Base-by-base conservation (phyloP, 305 asterid genomes). In the Solanum hybrid region DNA sequence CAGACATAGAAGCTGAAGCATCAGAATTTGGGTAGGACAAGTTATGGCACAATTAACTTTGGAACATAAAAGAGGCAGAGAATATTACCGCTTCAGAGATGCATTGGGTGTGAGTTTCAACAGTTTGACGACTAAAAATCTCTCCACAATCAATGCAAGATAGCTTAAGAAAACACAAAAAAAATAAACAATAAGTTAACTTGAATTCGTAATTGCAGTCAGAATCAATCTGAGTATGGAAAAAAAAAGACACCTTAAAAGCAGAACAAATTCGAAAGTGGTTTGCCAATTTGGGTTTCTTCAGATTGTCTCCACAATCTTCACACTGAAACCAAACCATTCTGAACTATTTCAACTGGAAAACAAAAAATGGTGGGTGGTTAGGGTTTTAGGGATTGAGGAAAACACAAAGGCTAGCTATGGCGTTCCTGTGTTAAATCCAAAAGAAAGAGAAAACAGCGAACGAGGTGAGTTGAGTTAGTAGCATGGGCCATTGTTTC, bases 281-380 rank as follows among this genome's bases (percentile, higher is more conserved):
- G 86, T 89, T 91, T 31, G 98, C 95, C 87, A 97, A 96, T 94
- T 97, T 97, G 34, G 99, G 98, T 88, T 97, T 97, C 94, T 97
- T 96, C 26, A 97, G 94, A 89, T 97, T 94, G 93, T 95, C 99
- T 29, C 99, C 99, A 72, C 98, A 64, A 64, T 9, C 99, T 92
- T 97, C 99, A 89, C 99, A 97, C 94, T 96, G 99, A 94, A 97
- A 97, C 99, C 99, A 97, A 91, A 97, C 99, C 99, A 97, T 94
- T 66, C 88, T 79, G 8, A 72, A 12, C 16, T 27, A 72, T 27
- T 75, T 75, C 24, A 75, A 75, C 24, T 22, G 79, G 2, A 75
- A 69, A 71, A 26, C 16, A 26, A 71, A 71, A 71, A 76, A 16
- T 32, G 26, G 16, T 35, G 31, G 31, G 51, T 10, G 40, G 26